Evolutionary conservation across 164 flowering plant genomes (phyloP).

Genomic region (Pachysandra terminalis): DNA sequence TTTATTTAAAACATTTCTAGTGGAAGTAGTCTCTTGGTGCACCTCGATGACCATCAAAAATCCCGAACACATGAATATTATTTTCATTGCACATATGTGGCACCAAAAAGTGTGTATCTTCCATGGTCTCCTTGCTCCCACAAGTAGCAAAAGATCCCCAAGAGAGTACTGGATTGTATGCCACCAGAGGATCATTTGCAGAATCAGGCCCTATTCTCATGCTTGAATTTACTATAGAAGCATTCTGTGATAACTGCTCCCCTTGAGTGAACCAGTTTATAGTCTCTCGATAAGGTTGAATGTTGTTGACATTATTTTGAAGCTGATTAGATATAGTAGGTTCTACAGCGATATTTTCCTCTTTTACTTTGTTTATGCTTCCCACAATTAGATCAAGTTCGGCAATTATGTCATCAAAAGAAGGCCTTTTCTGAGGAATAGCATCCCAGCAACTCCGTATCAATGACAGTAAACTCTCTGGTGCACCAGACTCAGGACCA

Average conservation of each 20-base stretch:
- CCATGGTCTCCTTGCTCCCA: constrained; percentile 94
- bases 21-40: constrained; percentile 1
- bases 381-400: constrained; percentile 51
- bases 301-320: constrained; percentile 17
- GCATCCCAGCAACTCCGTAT: constrained; percentile 86
- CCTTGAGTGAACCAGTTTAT: constrained; percentile 75
- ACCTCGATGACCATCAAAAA: constrained; percentile 99
- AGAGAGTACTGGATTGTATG: constrained; percentile 61
- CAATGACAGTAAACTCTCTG: constrained; percentile 46
- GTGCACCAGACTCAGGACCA: constrained; percentile 47
- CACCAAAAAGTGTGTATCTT: constrained; percentile 83
- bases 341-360: constrained; percentile 16
- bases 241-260: constrained; percentile 30
- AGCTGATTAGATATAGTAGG: constrained; percentile 23
- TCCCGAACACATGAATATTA: constrained; percentile 70
- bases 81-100: constrained; percentile 56
- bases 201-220: constrained; percentile 31
- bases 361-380: constrained; percentile 16
- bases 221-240: constrained; percentile 24
- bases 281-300: constrained; percentile 33
- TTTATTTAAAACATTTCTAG: too few relatives aligned
- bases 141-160: constrained; percentile 92
- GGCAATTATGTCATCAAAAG: constrained; percentile 58
- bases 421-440: constrained; percentile 66
- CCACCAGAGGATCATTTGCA: constrained; percentile 25